These are phyloP conservation scores for Podila clonocystis DNA, from an alignment of 192 early-diverging fungal species.

Conservation along the genomic window DNA sequence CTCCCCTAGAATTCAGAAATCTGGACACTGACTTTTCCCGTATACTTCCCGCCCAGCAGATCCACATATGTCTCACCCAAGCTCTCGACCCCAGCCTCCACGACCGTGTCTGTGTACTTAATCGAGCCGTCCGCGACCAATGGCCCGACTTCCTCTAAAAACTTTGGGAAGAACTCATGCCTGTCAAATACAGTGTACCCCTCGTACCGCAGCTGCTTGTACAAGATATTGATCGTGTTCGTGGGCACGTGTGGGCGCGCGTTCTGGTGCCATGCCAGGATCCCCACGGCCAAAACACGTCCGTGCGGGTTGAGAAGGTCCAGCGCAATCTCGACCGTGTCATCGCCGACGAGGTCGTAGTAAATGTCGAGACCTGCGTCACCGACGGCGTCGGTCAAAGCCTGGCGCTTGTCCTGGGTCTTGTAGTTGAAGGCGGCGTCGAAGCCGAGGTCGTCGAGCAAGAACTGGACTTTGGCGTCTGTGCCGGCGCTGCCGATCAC, in stretches of 20 bases:
- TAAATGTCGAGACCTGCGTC: conserved; percentile 75
- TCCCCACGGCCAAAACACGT: conserved; percentile 10
- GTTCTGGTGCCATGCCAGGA: background rate
- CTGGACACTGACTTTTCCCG: conserved; percentile 11
- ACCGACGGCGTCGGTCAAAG: background rate
- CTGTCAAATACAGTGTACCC: conserved; percentile 9
- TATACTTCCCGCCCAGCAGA: conserved; percentile 1
- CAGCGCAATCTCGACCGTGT: conserved; percentile 6
- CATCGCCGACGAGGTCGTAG: conserved; percentile 82
- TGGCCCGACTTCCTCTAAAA: conserved; percentile 6
- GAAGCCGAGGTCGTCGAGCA: conserved; percentile 71
- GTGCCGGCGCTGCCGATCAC: conserved; percentile 86
- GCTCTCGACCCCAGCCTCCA: background rate
- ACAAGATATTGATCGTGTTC: conserved; percentile 14
- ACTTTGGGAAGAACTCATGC: background rate
- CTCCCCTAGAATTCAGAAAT: background rate
- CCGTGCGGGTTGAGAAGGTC: conserved; percentile 12
- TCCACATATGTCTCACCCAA: conserved; percentile 10
- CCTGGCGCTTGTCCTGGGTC: conserved; percentile 44
- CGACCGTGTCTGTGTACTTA: conserved; percentile 15
- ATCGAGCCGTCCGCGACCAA: conserved; percentile 8
- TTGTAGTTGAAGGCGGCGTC: conserved; percentile 95
- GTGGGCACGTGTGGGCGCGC: background rate
- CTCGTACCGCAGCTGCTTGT: conserved; percentile 15
- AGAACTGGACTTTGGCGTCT: conserved; percentile 81